Conservation (phyloP, 1,139 yeast genomes). For the Kazachstania sp. region DNA sequence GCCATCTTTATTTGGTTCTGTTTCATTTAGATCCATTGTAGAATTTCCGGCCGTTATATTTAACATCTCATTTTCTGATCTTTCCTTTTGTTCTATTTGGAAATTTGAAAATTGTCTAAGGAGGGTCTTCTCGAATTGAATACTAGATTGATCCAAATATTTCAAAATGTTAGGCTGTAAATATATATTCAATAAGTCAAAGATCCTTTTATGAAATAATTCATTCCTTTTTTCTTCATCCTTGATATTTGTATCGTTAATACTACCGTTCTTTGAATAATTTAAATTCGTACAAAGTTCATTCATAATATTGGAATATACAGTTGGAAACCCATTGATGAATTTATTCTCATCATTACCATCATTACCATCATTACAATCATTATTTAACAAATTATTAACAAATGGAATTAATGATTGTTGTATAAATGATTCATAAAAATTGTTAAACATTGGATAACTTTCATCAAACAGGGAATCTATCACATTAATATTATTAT, state of each 20-base stretch:
- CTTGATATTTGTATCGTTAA: conserved; percentile 5
- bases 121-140: conserved; percentile 30
- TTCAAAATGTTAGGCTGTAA: conserved; percentile 33
- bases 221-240: neutral
- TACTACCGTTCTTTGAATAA: conserved; percentile 30
- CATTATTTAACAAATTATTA: conserved; percentile 14
- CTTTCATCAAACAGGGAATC: conserved; percentile 32
- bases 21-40: neutral
- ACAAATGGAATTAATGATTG: conserved; percentile 38
- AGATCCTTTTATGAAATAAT: conserved; percentile 21
- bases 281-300: conserved; percentile 23
- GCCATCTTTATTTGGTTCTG: conserved; percentile 2
- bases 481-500: conserved; percentile 29
- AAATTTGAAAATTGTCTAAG: conserved; percentile 31
- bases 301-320: conserved; percentile 23
- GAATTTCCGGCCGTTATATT: conserved; percentile 4
- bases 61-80: conserved; percentile 17
- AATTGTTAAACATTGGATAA: conserved; percentile 32
- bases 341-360: conserved; percentile 10
- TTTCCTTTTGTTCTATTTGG: conserved; percentile 27
- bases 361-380: conserved; percentile 7
- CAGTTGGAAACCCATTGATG: conserved; percentile 22
- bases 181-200: conserved; percentile 31
- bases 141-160: conserved; percentile 36
- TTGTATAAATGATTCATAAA: conserved; percentile 41